Conservation (phyloP, 192 early-diverging fungal genomes). For the Linnemannia hyalina region DNA sequence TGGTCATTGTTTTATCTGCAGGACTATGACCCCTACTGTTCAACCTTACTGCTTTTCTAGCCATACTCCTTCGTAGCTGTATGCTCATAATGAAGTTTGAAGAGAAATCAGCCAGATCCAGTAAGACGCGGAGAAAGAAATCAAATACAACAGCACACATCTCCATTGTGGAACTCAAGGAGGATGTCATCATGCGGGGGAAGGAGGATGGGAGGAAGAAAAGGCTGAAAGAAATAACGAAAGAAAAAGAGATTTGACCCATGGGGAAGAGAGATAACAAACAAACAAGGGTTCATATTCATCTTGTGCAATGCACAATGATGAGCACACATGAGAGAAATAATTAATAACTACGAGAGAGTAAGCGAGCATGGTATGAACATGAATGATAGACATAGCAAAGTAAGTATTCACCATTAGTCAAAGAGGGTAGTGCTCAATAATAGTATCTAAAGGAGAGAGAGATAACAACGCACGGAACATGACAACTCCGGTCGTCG, state of each 20-base stretch:
- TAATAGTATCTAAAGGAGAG: no score
- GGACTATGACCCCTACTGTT: no score
- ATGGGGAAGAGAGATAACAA: not conserved
- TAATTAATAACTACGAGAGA: not conserved
- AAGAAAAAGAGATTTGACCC: not conserved
- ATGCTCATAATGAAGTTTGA: no score
- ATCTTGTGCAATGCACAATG: not conserved
- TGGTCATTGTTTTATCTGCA: no score
- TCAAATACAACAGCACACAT: not conserved
- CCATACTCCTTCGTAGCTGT: no score
- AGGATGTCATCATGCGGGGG: not conserved
- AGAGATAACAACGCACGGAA: not conserved
- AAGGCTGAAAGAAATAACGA: not conserved
- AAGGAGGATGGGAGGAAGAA: not conserved
- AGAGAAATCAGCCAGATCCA: not conserved
- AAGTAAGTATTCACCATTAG: not conserved
- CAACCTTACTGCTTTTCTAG: no score
- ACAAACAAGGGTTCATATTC: not conserved
- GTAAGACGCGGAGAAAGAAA: constrained; percentile 5
- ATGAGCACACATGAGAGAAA: not conserved
- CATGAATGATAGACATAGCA: not conserved
- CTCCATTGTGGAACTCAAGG: not conserved
- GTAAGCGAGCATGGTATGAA: no score
- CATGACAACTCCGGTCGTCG: not conserved
- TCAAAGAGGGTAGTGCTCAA: not conserved